phyloP scores from a whole-genome alignment of 371 early-diverging fungal genomes.

The Mortierella sp. region DNA sequence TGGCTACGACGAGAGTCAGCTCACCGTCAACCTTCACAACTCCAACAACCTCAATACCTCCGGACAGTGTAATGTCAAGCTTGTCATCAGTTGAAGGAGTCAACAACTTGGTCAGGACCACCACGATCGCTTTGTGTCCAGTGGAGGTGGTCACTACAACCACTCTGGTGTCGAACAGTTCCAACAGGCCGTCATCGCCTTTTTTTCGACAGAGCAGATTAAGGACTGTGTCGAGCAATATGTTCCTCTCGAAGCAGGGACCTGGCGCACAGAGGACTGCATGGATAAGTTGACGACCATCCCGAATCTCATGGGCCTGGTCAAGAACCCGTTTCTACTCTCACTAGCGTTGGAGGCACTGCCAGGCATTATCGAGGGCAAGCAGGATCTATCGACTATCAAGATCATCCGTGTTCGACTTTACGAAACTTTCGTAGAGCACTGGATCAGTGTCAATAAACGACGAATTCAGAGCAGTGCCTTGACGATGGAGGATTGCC shows the following conservation, averaged over 20 bases:
- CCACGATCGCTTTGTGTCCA: not conserved
- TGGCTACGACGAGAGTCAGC: constrained; percentile 23
- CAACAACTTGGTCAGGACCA: constrained; percentile 7
- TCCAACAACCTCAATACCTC: constrained; percentile 13
- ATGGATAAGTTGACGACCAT: not conserved
- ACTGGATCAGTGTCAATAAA: constrained; percentile 11
- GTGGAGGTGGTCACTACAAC: no score
- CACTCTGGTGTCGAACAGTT: no score
- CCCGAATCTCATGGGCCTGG: no score
- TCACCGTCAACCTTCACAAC: not conserved
- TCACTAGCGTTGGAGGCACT: not conserved
- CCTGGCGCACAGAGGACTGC: not conserved
- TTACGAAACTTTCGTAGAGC: no score
- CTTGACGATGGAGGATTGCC: not conserved
- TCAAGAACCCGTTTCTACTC: no score
- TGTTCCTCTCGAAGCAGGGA: not conserved
- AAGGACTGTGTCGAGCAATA: not conserved
- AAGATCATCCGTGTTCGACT: not conserved
- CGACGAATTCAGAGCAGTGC: not conserved
- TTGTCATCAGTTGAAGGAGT: constrained; percentile 25
- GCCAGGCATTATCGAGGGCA: not conserved
- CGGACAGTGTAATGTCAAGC: constrained; percentile 2
- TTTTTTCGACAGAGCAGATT: no score
- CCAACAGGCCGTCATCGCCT: no score
- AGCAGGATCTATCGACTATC: not conserved